These are phyloP conservation scores for Litsea cubeba DNA, from an alignment of 164 flowering plant species.

Conservation along the genomic window DNA sequence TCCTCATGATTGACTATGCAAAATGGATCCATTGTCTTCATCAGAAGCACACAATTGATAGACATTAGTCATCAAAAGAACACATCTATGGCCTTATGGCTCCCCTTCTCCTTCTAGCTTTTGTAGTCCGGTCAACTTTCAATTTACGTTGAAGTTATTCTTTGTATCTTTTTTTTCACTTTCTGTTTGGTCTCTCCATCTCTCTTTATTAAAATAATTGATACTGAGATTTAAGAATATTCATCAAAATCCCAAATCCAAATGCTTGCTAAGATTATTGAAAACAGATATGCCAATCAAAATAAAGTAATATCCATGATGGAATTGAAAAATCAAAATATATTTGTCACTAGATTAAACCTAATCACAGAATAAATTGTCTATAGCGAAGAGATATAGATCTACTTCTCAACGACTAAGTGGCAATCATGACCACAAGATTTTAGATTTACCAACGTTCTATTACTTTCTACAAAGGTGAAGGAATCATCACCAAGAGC, in stretches of 20 bases:
- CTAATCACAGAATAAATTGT: not conserved
- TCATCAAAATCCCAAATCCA: not conserved
- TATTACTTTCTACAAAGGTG: conserved; percentile 25
- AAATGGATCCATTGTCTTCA: too few species aligned
- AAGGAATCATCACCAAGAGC: conserved; percentile 12
- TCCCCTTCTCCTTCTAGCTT: too few species aligned
- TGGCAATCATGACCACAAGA: not conserved
- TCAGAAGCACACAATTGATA: too few species aligned
- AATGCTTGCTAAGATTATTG: conserved; percentile 21
- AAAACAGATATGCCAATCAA: conserved; percentile 21
- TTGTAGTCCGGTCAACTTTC: conserved; percentile 18
- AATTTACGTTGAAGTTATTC: conserved; percentile 20
- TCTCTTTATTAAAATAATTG: conserved; percentile 9
- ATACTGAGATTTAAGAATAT: not conserved
- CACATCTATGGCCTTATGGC: too few species aligned
- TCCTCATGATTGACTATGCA: too few species aligned
- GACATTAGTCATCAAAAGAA: too few species aligned
- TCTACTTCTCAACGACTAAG: too few species aligned
- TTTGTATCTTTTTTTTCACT: conserved; percentile 2
- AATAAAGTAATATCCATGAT: conserved; percentile 6
- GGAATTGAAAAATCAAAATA: not conserved
- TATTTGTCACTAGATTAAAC: conserved; percentile 7
- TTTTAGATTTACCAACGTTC: conserved; percentile 23
- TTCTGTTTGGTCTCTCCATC: not conserved
- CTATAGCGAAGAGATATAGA: too few species aligned